Evolutionary conservation across 2,329 filamentous ascomycete genomes (phyloP).

Genomic region (Ceratocystis albifundus): DNA sequence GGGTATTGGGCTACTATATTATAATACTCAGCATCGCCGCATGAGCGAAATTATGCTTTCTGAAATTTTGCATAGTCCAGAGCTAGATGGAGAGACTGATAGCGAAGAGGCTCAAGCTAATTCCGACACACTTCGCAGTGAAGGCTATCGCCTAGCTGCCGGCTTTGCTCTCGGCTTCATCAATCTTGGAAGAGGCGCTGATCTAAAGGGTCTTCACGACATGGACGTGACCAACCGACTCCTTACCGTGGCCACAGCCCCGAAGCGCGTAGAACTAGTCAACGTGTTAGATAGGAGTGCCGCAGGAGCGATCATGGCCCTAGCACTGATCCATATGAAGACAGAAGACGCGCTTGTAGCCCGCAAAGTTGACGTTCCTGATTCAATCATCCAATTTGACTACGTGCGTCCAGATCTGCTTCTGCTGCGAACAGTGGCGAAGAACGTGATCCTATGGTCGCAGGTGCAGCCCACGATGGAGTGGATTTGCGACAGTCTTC

Average conservation of each 20-base stretch:
- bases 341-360: slow-evolving; percentile 79
- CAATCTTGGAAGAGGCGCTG: slow-evolving; percentile 81
- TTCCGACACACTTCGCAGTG: slow-evolving; percentile 73
- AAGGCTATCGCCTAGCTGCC: slow-evolving; percentile 90
- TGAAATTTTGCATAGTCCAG: slow-evolving; percentile 68
- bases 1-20: slow-evolving; percentile 91
- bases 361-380: slow-evolving; percentile 83
- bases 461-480: slow-evolving; percentile 58
- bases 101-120: slow-evolving; percentile 59
- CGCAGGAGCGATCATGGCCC: slow-evolving; percentile 81
- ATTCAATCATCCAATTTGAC: slow-evolving; percentile 83
- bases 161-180: slow-evolving; percentile 90
- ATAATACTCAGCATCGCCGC: slow-evolving; percentile 85
- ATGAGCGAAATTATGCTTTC: slow-evolving; percentile 99
- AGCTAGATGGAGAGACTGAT: not conserved
- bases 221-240: slow-evolving; percentile 88
- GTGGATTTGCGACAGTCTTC: slow-evolving; percentile 69
- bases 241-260: slow-evolving; percentile 71
- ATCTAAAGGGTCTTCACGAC: slow-evolving; percentile 79
- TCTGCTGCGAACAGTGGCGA: slow-evolving; percentile 75
- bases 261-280: slow-evolving; percentile 82
- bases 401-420: slow-evolving; percentile 91
- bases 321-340: slow-evolving; percentile 94
- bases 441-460: slow-evolving; percentile 88
- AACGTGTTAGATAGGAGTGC: slow-evolving; percentile 89